Evolutionary conservation across 495 filamentous ascomycete genomes (phyloP).

Genomic region (Paragyromitra xinjiangensis): DNA sequence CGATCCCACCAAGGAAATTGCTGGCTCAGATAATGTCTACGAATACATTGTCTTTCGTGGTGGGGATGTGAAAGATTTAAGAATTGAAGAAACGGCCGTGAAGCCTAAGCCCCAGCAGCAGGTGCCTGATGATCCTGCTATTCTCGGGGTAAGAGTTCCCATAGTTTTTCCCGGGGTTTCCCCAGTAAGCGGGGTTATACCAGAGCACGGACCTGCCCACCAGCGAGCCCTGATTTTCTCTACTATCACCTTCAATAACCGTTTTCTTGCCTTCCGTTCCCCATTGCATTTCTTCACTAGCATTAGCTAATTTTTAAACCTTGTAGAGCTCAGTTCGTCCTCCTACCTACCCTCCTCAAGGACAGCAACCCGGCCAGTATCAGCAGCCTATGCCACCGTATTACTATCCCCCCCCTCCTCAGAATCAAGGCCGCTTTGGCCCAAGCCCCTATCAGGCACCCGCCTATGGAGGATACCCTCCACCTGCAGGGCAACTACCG

Average conservation of each 20-base stretch:
- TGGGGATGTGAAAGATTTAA: conserved; percentile 97
- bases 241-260: background rate
- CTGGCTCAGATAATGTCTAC: conserved; percentile 83
- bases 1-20: conserved; percentile 79
- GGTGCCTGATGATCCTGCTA: conserved; percentile 94
- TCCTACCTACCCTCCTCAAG: conserved; percentile 46
- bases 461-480: conserved; percentile 56
- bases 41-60: conserved; percentile 99
- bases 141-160: conserved; percentile 81
- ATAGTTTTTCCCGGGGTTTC: background rate
- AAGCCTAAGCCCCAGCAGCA: conserved; percentile 79
- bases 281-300: background rate
- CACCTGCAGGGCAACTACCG: conserved; percentile 45
- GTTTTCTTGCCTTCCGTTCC: background rate
- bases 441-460: conserved; percentile 54
- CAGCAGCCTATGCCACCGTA: conserved; percentile 52
- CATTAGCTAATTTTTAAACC: conserved; percentile 18
- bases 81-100: conserved; percentile 77
- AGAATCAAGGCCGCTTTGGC: conserved; percentile 53
- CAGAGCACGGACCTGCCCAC: background rate
- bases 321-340: conserved; percentile 54
- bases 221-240: background rate
- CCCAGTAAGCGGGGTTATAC: conserved; percentile 8
- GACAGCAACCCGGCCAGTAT: conserved; percentile 50
- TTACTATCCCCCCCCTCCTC: conserved; percentile 49